Base-by-base conservation (phyloP, 1,284 basidiomycete genomes). In the Papiliotrema terrestris region DNA sequence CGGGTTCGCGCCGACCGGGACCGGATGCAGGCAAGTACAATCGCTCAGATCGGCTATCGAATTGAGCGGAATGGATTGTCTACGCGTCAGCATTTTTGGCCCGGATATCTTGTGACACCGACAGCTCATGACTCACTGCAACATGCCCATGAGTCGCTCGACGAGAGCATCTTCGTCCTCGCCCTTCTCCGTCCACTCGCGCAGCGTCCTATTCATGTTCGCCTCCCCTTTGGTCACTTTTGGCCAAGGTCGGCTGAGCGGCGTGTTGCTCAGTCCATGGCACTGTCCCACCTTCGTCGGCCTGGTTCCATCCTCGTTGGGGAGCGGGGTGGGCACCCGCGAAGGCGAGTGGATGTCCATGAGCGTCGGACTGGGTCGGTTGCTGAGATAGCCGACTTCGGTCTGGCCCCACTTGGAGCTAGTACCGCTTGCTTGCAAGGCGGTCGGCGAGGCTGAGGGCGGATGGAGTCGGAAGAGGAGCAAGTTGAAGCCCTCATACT, bases 401-500 rank as follows among this genome's bases (percentile, higher is more conserved):
- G 59, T 45, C 13, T 51, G 17, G 0, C 42, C 39, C 57, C 59
- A 61, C n/a, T 29, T 11, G 11, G 36, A 32, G 6, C 19, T 5
- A 3, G n/a, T n/a, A 2, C 26, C 15, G 15, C n/a, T 29, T n/a
- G 8, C 13, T 8, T 17, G n/a, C 13, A 9, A 26, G 14, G 17
- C 35, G 8, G 19, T 13, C 20, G 13, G 44, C 8, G 19, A 29
- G 6, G n/a, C 6, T 20, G 26, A 17, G 1, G 49, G 42, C 6
- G 37, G 44, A 49, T 54, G 49, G 2, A 75, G 53, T n/a, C 65
- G 57, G 58, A 75, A 72, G 1, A 74, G 46, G 0, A 75, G 58
- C n/a, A 77, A 63, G 56, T 77, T 77, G 69, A 75, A 75, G 1
- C 75, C 73, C 26, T 70, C 70, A 51, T 74, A 75, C 1, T 59